Conservation (phyloP, 768 basidiomycete species). For the Amanita molliuscula region DNA sequence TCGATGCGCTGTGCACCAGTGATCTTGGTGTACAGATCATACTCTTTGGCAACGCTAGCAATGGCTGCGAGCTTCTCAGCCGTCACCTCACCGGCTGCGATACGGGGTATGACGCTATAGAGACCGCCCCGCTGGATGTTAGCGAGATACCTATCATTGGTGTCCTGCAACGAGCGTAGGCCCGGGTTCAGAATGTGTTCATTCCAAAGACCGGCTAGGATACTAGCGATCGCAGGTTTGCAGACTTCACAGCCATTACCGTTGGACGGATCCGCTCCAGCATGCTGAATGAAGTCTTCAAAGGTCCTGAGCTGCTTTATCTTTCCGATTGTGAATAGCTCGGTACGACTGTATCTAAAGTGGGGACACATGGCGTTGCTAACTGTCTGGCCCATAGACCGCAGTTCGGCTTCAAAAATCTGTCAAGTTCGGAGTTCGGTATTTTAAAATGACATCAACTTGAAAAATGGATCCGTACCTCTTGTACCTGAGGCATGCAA, state of each 20-base stretch:
- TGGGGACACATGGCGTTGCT: constrained; percentile 57
- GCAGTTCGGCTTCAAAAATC: constrained; percentile 44
- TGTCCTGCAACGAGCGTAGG: constrained; percentile 64
- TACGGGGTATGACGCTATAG: constrained; percentile 63
- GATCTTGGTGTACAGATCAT: constrained; percentile 50
- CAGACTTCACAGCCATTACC: constrained; percentile 65
- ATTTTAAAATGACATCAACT: constrained; percentile 21
- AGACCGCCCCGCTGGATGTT: constrained; percentile 69
- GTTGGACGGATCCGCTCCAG: constrained; percentile 31
- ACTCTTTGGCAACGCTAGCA: constrained; percentile 58
- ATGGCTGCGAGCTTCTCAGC: constrained; percentile 58
- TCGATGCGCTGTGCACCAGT: constrained; percentile 10
- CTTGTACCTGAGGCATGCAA: constrained; percentile 45
- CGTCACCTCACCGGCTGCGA: constrained; percentile 61
- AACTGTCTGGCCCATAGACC: constrained; percentile 49
- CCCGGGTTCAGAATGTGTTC: constrained; percentile 52
- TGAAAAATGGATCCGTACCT: not conserved
- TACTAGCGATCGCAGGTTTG: constrained; percentile 56
- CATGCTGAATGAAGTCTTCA: constrained; percentile 37
- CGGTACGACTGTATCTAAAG: constrained; percentile 51
- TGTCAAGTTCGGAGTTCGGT: not conserved
- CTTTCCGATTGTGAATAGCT: constrained; percentile 58
- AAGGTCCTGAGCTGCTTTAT: constrained; percentile 53
- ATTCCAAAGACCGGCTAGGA: constrained; percentile 42
- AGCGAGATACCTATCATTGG: constrained; percentile 60